phyloP scores from a whole-genome alignment of 495 filamentous ascomycete species.

The Penicillium crystallinum region DNA sequence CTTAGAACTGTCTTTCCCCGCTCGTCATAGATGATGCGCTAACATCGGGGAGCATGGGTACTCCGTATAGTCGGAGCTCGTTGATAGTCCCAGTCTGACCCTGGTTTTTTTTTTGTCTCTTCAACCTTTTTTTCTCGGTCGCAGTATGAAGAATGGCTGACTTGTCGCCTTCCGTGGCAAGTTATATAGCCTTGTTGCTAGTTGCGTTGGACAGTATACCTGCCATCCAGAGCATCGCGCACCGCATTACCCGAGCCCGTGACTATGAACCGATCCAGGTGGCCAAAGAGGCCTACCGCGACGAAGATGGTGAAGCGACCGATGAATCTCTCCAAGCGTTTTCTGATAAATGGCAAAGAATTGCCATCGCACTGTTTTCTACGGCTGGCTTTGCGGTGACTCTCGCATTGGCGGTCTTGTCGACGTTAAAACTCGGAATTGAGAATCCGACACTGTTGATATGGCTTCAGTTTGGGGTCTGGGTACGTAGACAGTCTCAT shows the following conservation, averaged over 20 bases:
- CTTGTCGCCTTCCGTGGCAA: conserved; percentile 14
- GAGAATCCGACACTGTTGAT: conserved; percentile 13
- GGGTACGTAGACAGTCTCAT: conserved; percentile 24
- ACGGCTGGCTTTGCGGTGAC: conserved; percentile 13
- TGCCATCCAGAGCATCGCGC: conserved; percentile 18
- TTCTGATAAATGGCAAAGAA: conserved; percentile 26
- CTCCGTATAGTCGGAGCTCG: no score
- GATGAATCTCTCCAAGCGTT: conserved; percentile 26
- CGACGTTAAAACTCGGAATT: conserved; percentile 6
- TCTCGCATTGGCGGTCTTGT: conserved; percentile 20
- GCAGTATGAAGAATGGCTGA: conserved; percentile 20
- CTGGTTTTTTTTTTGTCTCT: neutral
- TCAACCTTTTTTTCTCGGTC: neutral
- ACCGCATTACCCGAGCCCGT: conserved; percentile 16
- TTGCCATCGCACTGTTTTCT: conserved; percentile 18
- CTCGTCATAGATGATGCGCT: no score
- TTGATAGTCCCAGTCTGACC: neutral
- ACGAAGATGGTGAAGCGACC: conserved; percentile 30
- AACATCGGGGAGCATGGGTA: no score
- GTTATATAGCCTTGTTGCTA: conserved; percentile 24
- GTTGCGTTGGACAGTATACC: conserved; percentile 19
- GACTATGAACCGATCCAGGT: conserved; percentile 16
- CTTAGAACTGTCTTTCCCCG: conserved; percentile 1
- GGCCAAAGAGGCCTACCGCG: conserved; percentile 22
- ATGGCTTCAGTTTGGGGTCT: conserved; percentile 34